Conservation (phyloP, 805 yeast genomes). For the Zygosaccharomyces pseudorouxii region DNA sequence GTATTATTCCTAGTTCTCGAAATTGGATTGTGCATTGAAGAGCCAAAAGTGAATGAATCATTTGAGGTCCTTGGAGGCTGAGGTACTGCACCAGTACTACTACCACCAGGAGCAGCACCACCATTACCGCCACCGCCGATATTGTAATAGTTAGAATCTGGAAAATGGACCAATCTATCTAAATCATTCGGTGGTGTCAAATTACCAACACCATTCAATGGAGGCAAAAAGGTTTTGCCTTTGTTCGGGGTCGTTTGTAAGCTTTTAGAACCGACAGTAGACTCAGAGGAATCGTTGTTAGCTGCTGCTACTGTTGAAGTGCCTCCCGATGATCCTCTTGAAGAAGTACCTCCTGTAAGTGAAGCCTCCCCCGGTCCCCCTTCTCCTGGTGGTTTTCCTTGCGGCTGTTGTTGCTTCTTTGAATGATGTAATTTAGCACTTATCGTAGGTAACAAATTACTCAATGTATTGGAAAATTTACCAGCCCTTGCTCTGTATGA, state of each 20-base stretch:
- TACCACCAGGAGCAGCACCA: not conserved
- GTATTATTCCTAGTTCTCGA: constrained; percentile 36
- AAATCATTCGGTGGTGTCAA: constrained; percentile 31
- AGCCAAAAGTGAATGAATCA: constrained; percentile 28
- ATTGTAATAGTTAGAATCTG: constrained; percentile 23
- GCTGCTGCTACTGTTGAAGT: constrained; percentile 11
- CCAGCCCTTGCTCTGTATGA: constrained; percentile 35
- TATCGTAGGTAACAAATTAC: constrained; percentile 34
- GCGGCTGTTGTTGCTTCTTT: constrained; percentile 13
- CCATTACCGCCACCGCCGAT: constrained; percentile 3
- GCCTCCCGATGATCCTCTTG: constrained; percentile 6
- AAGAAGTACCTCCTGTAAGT: not conserved
- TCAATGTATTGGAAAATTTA: constrained; percentile 33
- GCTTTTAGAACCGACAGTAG: constrained; percentile 17
- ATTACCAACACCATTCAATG: constrained; percentile 19
- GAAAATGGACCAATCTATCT: constrained; percentile 27
- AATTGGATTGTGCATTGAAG: constrained; percentile 19
- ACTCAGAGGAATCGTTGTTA: constrained; percentile 14
- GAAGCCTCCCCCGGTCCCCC: not conserved
- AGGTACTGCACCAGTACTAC: not conserved
- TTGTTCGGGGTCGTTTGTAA: constrained; percentile 12
- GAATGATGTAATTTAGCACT: constrained; percentile 35
- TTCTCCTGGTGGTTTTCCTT: constrained; percentile 6
- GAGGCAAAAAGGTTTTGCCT: constrained; percentile 14
- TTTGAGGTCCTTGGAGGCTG: constrained; percentile 29